Base-by-base conservation (phyloP, 2,329 filamentous ascomycete genomes). In the Ophiognomonia clavigignenti-juglandacearum region DNA sequence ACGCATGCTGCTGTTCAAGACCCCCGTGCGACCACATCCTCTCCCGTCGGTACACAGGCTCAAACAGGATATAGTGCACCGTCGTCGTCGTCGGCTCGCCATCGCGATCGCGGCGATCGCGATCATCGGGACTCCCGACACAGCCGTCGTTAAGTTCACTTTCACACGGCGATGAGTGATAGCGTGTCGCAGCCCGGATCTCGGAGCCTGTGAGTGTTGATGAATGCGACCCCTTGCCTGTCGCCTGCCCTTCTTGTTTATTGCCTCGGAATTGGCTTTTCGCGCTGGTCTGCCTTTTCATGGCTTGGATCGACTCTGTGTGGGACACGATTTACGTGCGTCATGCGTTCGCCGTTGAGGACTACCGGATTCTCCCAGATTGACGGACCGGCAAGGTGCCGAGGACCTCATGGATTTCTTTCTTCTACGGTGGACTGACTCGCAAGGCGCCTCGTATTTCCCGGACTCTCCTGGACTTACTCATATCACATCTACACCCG, bases 91-190 rank as follows among this genome's bases (percentile, higher is more conserved):
- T 38, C 51, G 34, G 48, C 37, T 38, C 48, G 34, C 41, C 31
- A 43, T 27, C 45, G 51, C 27, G 44, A 53, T 32, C 51, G 48
- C 43, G 47, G 51, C 27, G 44, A 53, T 32, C 51, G 48, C 43
- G 47, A 50, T 14, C 24, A 29, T n/a, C 35, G 43, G 14, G 43
- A 48, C 32, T 45, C 46, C 35, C 29, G 36, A 32, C 42, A 50
- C 39, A 43, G 38, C 29, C 50, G 34, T 10, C 43, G 56, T 51
- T 48, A 43, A 57, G 46, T 54, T 54, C 54, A 45, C 43, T 54
- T 53, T 43, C 11, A 52, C 52, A 45, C 53, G 13, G 50, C 29
- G 53, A 49, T 55, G 51, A 53, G 53, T 31, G 11, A 32, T 49
- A 48, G 54, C 57, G 36, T 23, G 34, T 37, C 44, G 45, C 36